Base-by-base conservation (phyloP, 2,329 filamentous ascomycete species). In the Trichoderma guizhouense region DNA sequence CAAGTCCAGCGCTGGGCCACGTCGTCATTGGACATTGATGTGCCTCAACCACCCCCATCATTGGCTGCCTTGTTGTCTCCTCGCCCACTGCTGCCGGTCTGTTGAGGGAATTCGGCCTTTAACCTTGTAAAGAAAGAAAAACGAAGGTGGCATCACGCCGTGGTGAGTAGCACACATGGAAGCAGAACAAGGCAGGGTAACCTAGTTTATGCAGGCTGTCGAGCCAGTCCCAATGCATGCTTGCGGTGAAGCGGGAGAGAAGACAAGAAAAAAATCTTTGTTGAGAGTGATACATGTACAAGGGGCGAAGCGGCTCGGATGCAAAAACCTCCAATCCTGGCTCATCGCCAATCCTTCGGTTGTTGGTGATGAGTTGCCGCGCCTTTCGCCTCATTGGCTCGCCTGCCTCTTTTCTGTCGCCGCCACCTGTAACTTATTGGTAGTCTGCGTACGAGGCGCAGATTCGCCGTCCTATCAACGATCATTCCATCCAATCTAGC, bases 21-120 rank as follows among this genome's bases (percentile, higher is more conserved):
- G 55, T 69, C 66, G 55, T 69, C 66, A 69, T 69, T 51, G 55
- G 55, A 61, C 66, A 69, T 69, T 36, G n/a, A 51, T 51, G 55
- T 57, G 6, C 30, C 32, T 34, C 34, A 3, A 65, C 14, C 47
- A 26, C 28, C 11, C 66, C 36, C 24, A 61, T 51, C 34, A 69
- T 69, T 69, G 36, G 55, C 55, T 69, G 55, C 66, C 65, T 60
- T 69, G 66, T 28, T 39, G 15, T 32, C 34, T 24, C 21, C 15
- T 15, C 26, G 24, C 53, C 53, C 53, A 69, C 36, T 28, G 30
- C 34, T 55, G 43, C 21, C 39, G 63, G 21, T 9, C 21, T 18
- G 34, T 66, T 24, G 11, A 30, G 26, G 39, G 62, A 34, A 53
- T 24, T 53, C 28, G 28, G 43, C 39, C 12, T 24, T 47, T 24